Evolutionary conservation across 2,329 filamentous ascomycete genomes (phyloP), one percentile per base, ranked within the genome.

Genomic region (Pseudopyricularia javanii): DNA sequence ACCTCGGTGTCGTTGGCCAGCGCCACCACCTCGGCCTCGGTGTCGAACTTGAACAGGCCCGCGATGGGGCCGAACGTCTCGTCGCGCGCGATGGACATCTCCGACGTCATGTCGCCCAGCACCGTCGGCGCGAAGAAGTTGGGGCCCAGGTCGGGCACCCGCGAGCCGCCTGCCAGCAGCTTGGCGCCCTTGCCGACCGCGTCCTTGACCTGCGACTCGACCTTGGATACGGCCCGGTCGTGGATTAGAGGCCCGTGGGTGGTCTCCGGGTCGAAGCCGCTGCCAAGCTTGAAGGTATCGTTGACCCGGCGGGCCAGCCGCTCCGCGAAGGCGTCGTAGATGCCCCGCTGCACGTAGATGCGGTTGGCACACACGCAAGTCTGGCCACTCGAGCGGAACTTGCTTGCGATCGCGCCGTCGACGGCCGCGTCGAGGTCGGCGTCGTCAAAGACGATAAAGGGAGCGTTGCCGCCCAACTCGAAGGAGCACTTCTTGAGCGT

Each of bases 21-120:
- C 57, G 79, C 74, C 30, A 97, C 82, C 5, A 95, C 93, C 62
- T 97, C 91, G 52, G 86, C 83, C 70, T 97, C 93, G 0, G 85
- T 89, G 48, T 88, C 79, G 64, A 97, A 98, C 49, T 83, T 78
- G 74, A 96, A 96, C 14, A 97, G 70, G 0, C 87, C 91, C 0
- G 91, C 91, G 0, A 97, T 86, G 3, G 93, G 93, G 0, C 93
- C 93, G 65, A 98, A 98, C 0, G 91, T 98, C 74, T 98, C 93
- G 68, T 97, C 91, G 1, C 74, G 74, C 4, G 88, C 84, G 59
- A 97, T 78, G 55, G 80, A 76, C 93, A 97, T 97, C 43, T 91
- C 82, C 54, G 77, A 74, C 11, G 76, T 95, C 84, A 95, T 91
- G 57, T 86, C 87, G 9, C 86, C 84, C 56, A 98, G 81, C 43